These are phyloP conservation scores for Nigrospora oryzae DNA, from an alignment of 2,329 filamentous ascomycete genomes.

Conservation along the genomic window DNA sequence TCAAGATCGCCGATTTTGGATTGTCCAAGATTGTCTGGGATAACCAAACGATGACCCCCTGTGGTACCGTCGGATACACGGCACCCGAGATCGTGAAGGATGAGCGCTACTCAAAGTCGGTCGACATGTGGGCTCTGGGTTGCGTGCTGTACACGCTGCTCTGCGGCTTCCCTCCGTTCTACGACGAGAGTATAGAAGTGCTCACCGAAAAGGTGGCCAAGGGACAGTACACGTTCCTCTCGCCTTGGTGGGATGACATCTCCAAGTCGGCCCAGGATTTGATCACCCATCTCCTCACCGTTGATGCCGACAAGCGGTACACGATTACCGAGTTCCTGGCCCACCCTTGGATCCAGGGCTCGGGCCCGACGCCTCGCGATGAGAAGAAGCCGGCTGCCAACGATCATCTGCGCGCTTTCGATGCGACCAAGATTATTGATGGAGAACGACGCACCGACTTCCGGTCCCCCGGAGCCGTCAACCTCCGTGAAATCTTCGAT, in stretches of 20 bases:
- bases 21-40: conserved; percentile 98
- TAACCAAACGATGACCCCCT: conserved; percentile 97
- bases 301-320: conserved; percentile 91
- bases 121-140: conserved; percentile 98
- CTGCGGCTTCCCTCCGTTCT: conserved; percentile 96
- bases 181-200: conserved; percentile 95
- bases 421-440: conserved; percentile 43
- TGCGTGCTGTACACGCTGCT: conserved; percentile 95
- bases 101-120: conserved; percentile 95
- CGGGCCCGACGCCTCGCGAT: conserved; percentile 46
- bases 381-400: conserved; percentile 46
- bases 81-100: conserved; percentile 98
- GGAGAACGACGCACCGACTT: conserved; percentile 75
- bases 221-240: conserved; percentile 95
- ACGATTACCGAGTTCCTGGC: conserved; percentile 86
- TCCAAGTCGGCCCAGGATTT: conserved; percentile 91
- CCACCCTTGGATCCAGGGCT: conserved; percentile 86
- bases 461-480: conserved; percentile 89
- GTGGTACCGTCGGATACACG: conserved; percentile 95
- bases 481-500: conserved; percentile 94
- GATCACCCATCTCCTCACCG: conserved; percentile 85
- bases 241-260: conserved; percentile 99
- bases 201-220: conserved; percentile 96
- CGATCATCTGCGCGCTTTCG: conserved; percentile 44
- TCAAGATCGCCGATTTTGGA: conserved; percentile 98